These are phyloP conservation scores for Peterozyma xylosa DNA, from an alignment of 805 yeast species.

Conservation along the genomic window DNA sequence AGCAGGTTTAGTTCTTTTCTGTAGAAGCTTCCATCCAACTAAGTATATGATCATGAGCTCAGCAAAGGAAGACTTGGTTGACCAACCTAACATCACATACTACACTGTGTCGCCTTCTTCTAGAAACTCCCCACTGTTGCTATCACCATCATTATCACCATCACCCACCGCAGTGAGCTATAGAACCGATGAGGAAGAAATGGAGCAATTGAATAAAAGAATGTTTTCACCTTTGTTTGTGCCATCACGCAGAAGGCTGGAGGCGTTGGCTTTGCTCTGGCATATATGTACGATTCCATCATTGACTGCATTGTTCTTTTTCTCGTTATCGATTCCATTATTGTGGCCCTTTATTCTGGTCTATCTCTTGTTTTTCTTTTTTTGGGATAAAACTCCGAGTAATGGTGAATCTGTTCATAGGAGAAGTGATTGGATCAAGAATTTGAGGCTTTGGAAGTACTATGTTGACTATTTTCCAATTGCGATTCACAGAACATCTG, in stretches of 20 bases:
- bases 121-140: too few relatives aligned
- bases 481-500: constrained; percentile 54
- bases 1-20: too few relatives aligned
- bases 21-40: too few relatives aligned
- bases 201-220: constrained; percentile 15
- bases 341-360: constrained; percentile 64
- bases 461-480: constrained; percentile 82
- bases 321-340: constrained; percentile 47
- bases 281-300: constrained; percentile 68
- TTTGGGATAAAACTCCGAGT: constrained; percentile 58
- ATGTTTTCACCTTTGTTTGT: constrained; percentile 48
- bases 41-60: too few relatives aligned
- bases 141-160: too few relatives aligned
- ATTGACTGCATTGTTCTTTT: constrained; percentile 45
- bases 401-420: constrained; percentile 64
- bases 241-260: constrained; percentile 50
- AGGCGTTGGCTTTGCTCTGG: constrained; percentile 64
- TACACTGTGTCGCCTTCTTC: too few relatives aligned
- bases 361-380: constrained; percentile 53
- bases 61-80: too few relatives aligned
- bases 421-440: constrained; percentile 48
- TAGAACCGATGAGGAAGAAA: not conserved
- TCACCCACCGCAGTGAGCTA: not conserved
- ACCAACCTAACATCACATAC: too few relatives aligned
- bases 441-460: constrained; percentile 54